Base-by-base conservation (phyloP, 352 stramenopile species). In the Phytophthora aleatoria region DNA sequence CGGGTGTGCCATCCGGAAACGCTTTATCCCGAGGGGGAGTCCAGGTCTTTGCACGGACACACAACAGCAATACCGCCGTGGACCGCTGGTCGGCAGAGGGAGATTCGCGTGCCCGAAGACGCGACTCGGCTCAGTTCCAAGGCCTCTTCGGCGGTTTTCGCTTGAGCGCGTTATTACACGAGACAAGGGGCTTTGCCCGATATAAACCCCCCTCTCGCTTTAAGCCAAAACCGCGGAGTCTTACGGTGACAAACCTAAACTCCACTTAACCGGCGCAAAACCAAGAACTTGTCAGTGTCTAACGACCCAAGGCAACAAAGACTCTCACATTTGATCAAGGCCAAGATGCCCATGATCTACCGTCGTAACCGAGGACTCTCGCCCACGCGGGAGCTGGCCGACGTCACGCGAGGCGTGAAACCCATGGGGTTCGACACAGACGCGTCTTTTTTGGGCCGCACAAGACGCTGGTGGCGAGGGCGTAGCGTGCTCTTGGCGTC, bases 341-440 rank as follows among this genome's bases (percentile, higher is more conserved):
- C 27, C 31, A 30, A 8, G 0, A 87, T 83, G 70, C 65, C 78
- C 53, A 87, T 83, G 72, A 90, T 90, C 66, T 87, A 86, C 57
- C 76, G 81, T 5, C 78, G 81, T 41, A 84, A 83, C 47, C 67
- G 73, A 30, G 69, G 74, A 11, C 64, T 77, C 16, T 83, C 67
- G 27, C 65, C 72, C 12, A 76, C 73, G 56, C 71, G 48, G 48
- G 60, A 72, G 16, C 24, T 64, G 8, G 16, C 57, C 20, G 57
- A 81, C 39, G 51, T 54, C n/a, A 47, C 56, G 6, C 47, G 50
- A 20, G 71, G 73, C 30, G 61, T 69, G 11, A 65, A 59, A 43
- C 44, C 47, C 38, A n/a, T 61, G 28, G 61, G 33, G 13, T 28
- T 64, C 9, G 61, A 71, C 38, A 49, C 57, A 28, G 61, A 78